Evolutionary conservation across 176 grass and related monocot species (phyloP).

Genomic region (Chloris gayana): DNA sequence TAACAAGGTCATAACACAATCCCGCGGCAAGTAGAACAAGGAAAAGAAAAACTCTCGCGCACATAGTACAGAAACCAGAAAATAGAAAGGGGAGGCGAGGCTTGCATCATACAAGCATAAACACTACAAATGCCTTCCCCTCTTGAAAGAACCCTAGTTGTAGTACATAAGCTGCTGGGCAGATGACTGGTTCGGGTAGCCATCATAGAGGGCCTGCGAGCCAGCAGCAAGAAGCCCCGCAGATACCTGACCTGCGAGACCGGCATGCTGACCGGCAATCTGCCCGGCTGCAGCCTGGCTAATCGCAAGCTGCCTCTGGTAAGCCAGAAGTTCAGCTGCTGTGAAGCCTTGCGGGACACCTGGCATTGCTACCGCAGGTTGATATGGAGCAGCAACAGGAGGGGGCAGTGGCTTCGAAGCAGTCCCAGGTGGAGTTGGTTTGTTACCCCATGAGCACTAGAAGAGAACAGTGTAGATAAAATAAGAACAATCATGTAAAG

Average conservation of each 20-base stretch:
- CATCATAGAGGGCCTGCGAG: conserved; percentile 69
- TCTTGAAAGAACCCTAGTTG: conserved; percentile 60
- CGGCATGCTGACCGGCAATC: conserved; percentile 60
- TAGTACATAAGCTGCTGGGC: conserved; percentile 84
- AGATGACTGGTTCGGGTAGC: conserved; percentile 69
- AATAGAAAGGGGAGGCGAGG: conserved; percentile 39
- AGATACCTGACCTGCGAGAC: conserved; percentile 66
- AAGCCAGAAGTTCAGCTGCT: conserved; percentile 63
- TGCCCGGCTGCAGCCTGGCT: conserved; percentile 62
- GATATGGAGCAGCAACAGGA: conserved; percentile 58
- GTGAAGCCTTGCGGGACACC: conserved; percentile 66
- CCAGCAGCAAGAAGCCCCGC: conserved; percentile 63
- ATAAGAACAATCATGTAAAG: background rate
- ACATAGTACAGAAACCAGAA: conserved; percentile 54
- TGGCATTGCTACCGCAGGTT: conserved; percentile 52
- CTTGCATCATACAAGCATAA: conserved; percentile 58
- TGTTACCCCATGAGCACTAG: conserved; percentile 87
- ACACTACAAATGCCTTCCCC: conserved; percentile 55
- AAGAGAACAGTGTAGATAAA: conserved; percentile 14
- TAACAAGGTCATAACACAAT: conserved; percentile 40
- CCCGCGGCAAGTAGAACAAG: conserved; percentile 19
- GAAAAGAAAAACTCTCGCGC: conserved; percentile 41
- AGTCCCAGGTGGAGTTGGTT: conserved; percentile 72
- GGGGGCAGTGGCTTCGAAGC: conserved; percentile 72
- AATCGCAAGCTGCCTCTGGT: conserved; percentile 74